Conservation (phyloP, 116 monocot species). For the Posidonia oceanica region DNA sequence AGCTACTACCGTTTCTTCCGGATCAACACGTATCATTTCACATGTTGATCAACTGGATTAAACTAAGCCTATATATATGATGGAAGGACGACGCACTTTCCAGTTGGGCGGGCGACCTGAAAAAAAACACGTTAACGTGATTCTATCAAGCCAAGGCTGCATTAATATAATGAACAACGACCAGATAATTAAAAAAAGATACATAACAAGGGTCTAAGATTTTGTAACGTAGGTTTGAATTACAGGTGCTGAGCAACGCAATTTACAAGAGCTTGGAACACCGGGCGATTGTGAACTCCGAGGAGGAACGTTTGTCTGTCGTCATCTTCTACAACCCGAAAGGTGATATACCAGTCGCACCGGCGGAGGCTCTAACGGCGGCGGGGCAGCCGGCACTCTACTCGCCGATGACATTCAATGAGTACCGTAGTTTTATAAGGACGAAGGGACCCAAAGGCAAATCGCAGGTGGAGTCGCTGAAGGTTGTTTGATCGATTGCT, state of each 20-base stretch:
- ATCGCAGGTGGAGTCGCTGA: conserved; percentile 13
- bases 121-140: too few relatives aligned
- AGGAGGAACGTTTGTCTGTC: conserved; percentile 22
- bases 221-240: not conserved
- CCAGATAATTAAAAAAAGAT: not conserved
- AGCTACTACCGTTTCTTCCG: too few relatives aligned
- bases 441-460: conserved; percentile 25
- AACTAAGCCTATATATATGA: too few relatives aligned
- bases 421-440: conserved; percentile 25
- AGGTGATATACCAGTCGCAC: conserved; percentile 15
- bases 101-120: too few relatives aligned
- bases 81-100: too few relatives aligned
- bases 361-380: conserved; percentile 14
- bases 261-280: conserved; percentile 40
- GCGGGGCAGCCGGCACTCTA: conserved; percentile 13
- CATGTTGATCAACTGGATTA: too few relatives aligned
- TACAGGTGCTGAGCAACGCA: conserved; percentile 36
- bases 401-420: conserved; percentile 20
- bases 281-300: conserved; percentile 26
- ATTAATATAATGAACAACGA: too few relatives aligned
- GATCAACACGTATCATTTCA: too few relatives aligned
- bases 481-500: not conserved
- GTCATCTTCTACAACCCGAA: conserved; percentile 41
- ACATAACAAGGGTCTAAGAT: too few relatives aligned
- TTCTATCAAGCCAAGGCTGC: too few relatives aligned